Percentiles rank a stretch among this genome's conserved stretches.
Conservation (phyloP, 176 grass and related monocot species). For the Hsuehochloa calcarea region DNA sequence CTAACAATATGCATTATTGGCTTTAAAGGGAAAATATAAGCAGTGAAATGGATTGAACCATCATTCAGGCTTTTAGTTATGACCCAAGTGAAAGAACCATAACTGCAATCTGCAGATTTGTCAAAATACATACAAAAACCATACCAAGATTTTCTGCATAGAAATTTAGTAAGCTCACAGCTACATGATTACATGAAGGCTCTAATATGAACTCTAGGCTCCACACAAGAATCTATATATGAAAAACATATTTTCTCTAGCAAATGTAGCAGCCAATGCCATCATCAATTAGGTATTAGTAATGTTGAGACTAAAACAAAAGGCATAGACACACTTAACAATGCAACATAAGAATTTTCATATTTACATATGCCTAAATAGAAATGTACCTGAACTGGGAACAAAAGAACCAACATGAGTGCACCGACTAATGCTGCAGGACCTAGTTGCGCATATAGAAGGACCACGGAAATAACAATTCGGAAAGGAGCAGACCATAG, state of each 20-base stretch:
- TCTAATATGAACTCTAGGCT: not conserved
- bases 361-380: conserved; percentile 11
- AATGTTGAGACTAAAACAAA: conserved; percentile 19
- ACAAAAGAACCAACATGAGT: conserved; percentile 80
- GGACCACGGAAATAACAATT: conserved; percentile 75
- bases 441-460: conserved; percentile 80
- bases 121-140: not conserved
- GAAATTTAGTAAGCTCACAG: conserved; percentile 16
- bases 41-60: not conserved
- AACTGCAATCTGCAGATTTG: not conserved
- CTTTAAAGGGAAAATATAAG: conserved; percentile 3
- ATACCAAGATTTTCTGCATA: not conserved
- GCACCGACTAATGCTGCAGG: conserved; percentile 80
- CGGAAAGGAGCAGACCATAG: conserved; percentile 99
- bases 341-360: conserved; percentile 1
- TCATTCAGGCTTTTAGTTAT: conserved; percentile 10
- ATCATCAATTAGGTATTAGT: not conserved
- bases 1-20: not conserved
- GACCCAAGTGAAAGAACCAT: not conserved
- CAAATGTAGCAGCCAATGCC: conserved; percentile 16
- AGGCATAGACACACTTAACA: conserved; percentile 6
- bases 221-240: not conserved
- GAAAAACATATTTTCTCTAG: conserved; percentile 28
- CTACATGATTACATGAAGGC: conserved; percentile 9
- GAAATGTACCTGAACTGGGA: conserved; percentile 83